These are phyloP conservation scores for Colletotrichum chrysophilum DNA, from an alignment of 2,329 filamentous ascomycete genomes.

Conservation along the genomic window DNA sequence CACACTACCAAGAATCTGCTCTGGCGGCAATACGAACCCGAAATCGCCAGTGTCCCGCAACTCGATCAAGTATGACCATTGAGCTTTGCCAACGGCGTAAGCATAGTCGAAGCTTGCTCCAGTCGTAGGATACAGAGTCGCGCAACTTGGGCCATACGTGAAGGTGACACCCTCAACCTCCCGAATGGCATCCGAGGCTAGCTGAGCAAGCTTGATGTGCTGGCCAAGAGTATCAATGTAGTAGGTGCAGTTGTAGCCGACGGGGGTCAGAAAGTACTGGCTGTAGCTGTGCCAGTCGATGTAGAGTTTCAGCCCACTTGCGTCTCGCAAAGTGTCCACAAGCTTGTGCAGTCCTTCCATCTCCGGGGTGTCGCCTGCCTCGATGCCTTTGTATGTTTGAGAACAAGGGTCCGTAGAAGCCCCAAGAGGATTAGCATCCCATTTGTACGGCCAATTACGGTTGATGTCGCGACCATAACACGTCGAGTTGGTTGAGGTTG, in stretches of 20 bases:
- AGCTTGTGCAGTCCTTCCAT: constrained; percentile 46
- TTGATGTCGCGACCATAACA: constrained; percentile 59
- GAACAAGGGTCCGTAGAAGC: constrained; percentile 53
- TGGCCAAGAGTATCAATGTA: constrained; percentile 42
- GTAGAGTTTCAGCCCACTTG: constrained; percentile 46
- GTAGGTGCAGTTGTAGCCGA: constrained; percentile 47
- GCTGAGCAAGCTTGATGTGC: constrained; percentile 34
- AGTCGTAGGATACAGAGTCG: constrained; percentile 39
- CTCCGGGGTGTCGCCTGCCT: constrained; percentile 49
- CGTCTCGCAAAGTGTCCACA: constrained; percentile 33
- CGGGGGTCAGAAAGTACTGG: constrained; percentile 46
- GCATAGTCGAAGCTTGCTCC: constrained; percentile 33
- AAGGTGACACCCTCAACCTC: constrained; percentile 31
- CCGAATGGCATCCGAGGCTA: background rate
- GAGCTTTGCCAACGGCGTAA: constrained; percentile 27
- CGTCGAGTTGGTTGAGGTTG: constrained; percentile 24
- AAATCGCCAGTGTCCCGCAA: constrained; percentile 36
- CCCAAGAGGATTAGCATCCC: constrained; percentile 46
- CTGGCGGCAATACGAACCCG: constrained; percentile 41
- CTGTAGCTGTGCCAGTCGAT: constrained; percentile 54
- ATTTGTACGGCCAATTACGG: constrained; percentile 57
- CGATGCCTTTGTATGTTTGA: constrained; percentile 47
- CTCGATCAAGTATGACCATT: constrained; percentile 44
- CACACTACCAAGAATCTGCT: constrained; percentile 38
- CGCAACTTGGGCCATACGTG: constrained; percentile 39